Percentiles rank a stretch among this genome's conserved stretches.
Conservation (phyloP, 1,284 basidiomycete species). For the Paramarasmius palmivorus region DNA sequence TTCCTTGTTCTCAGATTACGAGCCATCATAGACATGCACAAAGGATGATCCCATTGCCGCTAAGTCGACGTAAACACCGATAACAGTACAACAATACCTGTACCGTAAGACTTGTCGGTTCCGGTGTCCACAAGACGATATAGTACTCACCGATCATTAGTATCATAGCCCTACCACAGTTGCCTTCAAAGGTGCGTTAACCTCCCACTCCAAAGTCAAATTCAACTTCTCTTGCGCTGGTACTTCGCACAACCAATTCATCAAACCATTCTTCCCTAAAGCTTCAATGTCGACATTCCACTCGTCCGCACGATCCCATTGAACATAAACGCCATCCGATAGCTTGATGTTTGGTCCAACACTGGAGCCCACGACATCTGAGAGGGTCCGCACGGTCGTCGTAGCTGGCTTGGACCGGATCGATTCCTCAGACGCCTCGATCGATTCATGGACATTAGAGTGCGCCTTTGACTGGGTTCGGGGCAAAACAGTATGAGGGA, state of each 20-base stretch:
- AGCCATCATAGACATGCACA: no score
- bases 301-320: conserved; percentile 15
- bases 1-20: no score
- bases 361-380: not conserved
- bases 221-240: conserved; percentile 15
- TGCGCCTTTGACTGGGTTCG: not conserved
- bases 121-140: no score
- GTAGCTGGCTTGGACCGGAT: not conserved
- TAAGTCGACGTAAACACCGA: no score
- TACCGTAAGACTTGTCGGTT: no score
- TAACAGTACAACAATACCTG: no score
- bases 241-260: conserved; percentile 13
- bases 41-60: no score
- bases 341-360: conserved; percentile 2
- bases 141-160: no score
- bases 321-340: conserved; percentile 6
- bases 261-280: conserved; percentile 12
- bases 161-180: not conserved
- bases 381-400: not conserved
- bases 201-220: conserved; percentile 14
- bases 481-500: not conserved
- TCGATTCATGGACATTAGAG: not conserved
- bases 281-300: conserved; percentile 4
- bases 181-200: conserved; percentile 1
- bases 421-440: not conserved